Percentiles rank a stretch among this genome's conserved stretches.
phyloP scores from a whole-genome alignment of 495 filamentous ascomycete genomes.

The Annulohypoxylon bovei region DNA sequence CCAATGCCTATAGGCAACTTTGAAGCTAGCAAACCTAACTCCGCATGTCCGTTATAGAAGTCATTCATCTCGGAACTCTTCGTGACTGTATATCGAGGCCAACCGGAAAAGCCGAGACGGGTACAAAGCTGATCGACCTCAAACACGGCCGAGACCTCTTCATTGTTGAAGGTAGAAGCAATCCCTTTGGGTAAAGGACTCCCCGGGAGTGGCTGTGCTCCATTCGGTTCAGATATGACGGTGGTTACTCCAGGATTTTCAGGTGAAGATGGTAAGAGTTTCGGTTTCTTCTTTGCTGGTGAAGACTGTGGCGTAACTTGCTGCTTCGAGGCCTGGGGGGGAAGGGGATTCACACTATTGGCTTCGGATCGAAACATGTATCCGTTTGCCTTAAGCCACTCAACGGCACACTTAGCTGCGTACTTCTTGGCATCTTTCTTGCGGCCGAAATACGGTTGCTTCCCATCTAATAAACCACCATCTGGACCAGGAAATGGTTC shows the following conservation, averaged over 20 bases:
- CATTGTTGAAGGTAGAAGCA: slow-evolving; percentile 32
- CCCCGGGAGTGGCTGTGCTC: slow-evolving; percentile 6
- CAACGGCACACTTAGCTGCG: slow-evolving; percentile 54
- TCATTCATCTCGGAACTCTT: neutral
- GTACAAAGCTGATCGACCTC: slow-evolving; percentile 13
- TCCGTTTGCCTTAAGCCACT: slow-evolving; percentile 48
- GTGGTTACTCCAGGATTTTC: neutral
- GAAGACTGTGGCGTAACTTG: slow-evolving; percentile 10
- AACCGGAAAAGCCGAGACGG: neutral
- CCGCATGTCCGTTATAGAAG: slow-evolving; percentile 26
- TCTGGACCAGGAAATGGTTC: slow-evolving; percentile 42
- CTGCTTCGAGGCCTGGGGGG: neutral
- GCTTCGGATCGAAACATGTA: slow-evolving; percentile 32
- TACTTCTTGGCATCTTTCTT: slow-evolving; percentile 60
- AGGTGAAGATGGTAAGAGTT: slow-evolving; percentile 18
- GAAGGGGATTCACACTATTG: slow-evolving; percentile 25
- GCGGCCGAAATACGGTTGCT: slow-evolving; percentile 40
- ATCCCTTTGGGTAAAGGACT: slow-evolving; percentile 10
- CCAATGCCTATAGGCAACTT: slow-evolving; percentile 39
- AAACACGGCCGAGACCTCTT: slow-evolving; percentile 23
- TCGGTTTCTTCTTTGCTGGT: slow-evolving; percentile 29
- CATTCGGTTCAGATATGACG: slow-evolving; percentile 36
- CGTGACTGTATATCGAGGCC: neutral
- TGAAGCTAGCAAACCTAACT: slow-evolving; percentile 17
- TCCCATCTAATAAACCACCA: slow-evolving; percentile 30